phyloP scores from a whole-genome alignment of 192 early-diverging fungal genomes.

The Polychytrium aggregatum region DNA sequence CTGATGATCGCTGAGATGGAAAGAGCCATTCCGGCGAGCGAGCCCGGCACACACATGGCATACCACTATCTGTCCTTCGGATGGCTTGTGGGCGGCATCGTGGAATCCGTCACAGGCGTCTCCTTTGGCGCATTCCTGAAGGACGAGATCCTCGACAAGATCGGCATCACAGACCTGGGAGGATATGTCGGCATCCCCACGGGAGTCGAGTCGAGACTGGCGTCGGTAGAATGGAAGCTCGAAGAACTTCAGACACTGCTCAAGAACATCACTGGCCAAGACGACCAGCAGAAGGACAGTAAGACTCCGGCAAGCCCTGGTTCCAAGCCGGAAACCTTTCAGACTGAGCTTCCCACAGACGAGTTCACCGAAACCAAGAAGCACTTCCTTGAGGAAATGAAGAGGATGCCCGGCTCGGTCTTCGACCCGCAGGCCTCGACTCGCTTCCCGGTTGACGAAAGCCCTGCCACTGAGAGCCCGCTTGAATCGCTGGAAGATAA shows the following conservation, averaged over 20 bases:
- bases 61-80: slow-evolving; percentile 17
- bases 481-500: too few species aligned
- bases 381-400: not conserved
- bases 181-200: slow-evolving; percentile 16
- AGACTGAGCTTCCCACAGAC: not conserved
- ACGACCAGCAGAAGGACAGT: not conserved
- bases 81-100: slow-evolving; percentile 18
- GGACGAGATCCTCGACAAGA: slow-evolving; percentile 10
- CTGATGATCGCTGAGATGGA: slow-evolving; percentile 14
- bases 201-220: slow-evolving; percentile 13
- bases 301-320: too few species aligned
- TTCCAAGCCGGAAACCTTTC: not conserved
- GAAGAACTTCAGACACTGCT: not conserved
- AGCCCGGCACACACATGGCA: not conserved
- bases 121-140: slow-evolving; percentile 3
- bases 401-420: too few species aligned
- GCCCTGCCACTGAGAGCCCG: too few species aligned
- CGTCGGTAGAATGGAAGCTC: slow-evolving; percentile 15
- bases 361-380: not conserved
- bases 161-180: slow-evolving; percentile 8
- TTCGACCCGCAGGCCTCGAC: too few species aligned
- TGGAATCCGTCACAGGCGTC: slow-evolving; percentile 13
- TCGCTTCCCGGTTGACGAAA: too few species aligned
- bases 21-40: slow-evolving; percentile 2
- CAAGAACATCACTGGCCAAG: not conserved